A percentile compares a stretch with the other conserved stretches of the same genome.
These are phyloP conservation scores for Ophiostoma pallidulum DNA, from an alignment of 2,329 filamentous ascomycete species.

Conservation along the genomic window DNA sequence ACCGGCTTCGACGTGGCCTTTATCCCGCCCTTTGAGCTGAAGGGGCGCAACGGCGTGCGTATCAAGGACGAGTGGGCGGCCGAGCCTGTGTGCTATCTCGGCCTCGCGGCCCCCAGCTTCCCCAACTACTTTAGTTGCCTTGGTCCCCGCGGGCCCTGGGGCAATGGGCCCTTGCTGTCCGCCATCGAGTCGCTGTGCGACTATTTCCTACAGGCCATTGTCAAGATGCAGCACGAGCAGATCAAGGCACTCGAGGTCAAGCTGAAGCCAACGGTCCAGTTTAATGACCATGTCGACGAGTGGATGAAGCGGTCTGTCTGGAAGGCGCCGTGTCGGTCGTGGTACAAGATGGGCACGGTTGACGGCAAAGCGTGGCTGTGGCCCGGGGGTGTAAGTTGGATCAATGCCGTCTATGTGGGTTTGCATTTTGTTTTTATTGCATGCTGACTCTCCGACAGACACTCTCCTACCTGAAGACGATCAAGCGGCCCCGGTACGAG, in stretches of 20 bases:
- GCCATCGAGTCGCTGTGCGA: slow-evolving; percentile 16
- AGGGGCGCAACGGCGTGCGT: slow-evolving; percentile 8
- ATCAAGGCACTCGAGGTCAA: slow-evolving; percentile 37
- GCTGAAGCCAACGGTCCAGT: slow-evolving; percentile 37
- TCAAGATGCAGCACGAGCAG: slow-evolving; percentile 37
- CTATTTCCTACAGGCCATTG: slow-evolving; percentile 30
- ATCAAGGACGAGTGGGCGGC: slow-evolving; percentile 19
- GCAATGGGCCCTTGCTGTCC: slow-evolving; percentile 11
- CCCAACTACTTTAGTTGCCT: slow-evolving; percentile 16
- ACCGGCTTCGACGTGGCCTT: slow-evolving; percentile 29
- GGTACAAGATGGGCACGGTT: slow-evolving; percentile 20
- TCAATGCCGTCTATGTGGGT: too few species aligned
- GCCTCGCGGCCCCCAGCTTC: slow-evolving; percentile 14
- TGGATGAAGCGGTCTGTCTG: slow-evolving; percentile 38
- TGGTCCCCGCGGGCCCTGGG: slow-evolving; percentile 12
- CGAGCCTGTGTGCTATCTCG: slow-evolving; percentile 17
- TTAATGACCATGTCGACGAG: slow-evolving; percentile 35
- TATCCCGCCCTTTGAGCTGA: slow-evolving; percentile 24
- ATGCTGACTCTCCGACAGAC: neutral
- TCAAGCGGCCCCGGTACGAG: slow-evolving; percentile 13
- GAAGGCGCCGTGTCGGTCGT: slow-evolving; percentile 18
- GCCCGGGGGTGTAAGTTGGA: slow-evolving; percentile 8
- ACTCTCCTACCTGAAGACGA: slow-evolving; percentile 16
- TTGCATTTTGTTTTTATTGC: too few species aligned
- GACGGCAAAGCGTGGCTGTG: slow-evolving; percentile 26